phyloP scores from a whole-genome alignment of 1,284 basidiomycete genomes.

The Sporisorium exsertum region DNA sequence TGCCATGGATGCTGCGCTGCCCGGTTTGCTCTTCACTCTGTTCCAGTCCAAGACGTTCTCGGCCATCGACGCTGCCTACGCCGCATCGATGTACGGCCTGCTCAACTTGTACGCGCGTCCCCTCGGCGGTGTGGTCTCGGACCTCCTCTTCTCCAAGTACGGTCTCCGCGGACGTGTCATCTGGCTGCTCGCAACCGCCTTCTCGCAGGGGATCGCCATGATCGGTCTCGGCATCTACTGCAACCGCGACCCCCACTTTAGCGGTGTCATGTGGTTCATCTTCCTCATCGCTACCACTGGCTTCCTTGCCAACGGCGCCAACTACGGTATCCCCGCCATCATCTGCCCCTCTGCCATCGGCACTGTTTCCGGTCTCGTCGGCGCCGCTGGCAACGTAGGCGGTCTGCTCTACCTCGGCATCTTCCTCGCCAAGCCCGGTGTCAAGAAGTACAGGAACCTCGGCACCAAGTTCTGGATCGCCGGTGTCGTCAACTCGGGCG shows the following conservation, averaged over 20 bases:
- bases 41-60: constrained; percentile 70
- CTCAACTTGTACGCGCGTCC: constrained; percentile 75
- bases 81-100: constrained; percentile 73
- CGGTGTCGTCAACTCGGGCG: constrained; percentile 57
- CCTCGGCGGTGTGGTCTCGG: constrained; percentile 74
- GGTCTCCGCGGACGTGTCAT: constrained; percentile 75
- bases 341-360: constrained; percentile 57
- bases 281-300: constrained; percentile 58
- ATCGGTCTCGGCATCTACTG: constrained; percentile 73
- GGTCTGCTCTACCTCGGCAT: constrained; percentile 58
- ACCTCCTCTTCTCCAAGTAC: constrained; percentile 72
- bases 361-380: constrained; percentile 58
- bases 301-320: constrained; percentile 61
- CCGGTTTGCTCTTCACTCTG: constrained; percentile 72
- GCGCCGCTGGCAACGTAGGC: constrained; percentile 59
- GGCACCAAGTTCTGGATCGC: constrained; percentile 64
- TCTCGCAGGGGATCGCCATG: constrained; percentile 73
- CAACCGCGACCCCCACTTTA: constrained; percentile 63
- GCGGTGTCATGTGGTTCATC: constrained; percentile 60
- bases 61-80: constrained; percentile 73
- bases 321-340: constrained; percentile 58
- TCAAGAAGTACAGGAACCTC: constrained; percentile 34
- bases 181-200: constrained; percentile 72
- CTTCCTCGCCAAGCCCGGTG: constrained; percentile 54
- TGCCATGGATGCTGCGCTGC: constrained; percentile 75